Conservation (phyloP, 2,329 filamentous ascomycete genomes). For the Penicillium polonicum region DNA sequence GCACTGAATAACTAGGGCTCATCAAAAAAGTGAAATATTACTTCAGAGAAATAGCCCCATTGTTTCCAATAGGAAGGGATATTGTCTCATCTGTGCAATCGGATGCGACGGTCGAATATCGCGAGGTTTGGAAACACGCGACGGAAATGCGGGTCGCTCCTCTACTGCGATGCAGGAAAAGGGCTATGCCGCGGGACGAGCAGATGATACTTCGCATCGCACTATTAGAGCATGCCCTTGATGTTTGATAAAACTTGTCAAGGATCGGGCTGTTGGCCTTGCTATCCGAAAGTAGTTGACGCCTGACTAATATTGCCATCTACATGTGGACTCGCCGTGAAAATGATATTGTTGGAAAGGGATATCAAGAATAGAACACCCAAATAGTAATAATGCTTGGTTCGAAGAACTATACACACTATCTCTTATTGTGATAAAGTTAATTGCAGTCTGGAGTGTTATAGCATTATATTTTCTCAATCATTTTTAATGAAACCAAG, state of each 20-base stretch:
- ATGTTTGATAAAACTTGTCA: neutral
- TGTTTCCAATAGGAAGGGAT: conserved; percentile 30
- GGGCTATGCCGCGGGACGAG: neutral
- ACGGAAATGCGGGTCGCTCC: neutral
- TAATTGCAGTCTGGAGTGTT: too few relatives aligned
- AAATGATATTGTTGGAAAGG: neutral
- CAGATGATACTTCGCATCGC: conserved; percentile 27
- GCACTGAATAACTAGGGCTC: neutral
- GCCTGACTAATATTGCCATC: neutral
- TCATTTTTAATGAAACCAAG: neutral
- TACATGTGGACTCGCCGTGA: too few relatives aligned
- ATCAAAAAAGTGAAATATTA: conserved; percentile 3
- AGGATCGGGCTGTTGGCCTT: neutral
- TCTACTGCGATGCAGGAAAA: neutral
- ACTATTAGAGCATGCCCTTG: conserved; percentile 10
- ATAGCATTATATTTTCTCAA: neutral
- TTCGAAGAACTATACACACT: neutral
- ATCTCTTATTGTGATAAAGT: neutral
- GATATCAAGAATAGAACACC: neutral
- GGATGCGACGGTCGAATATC: conserved; percentile 7
- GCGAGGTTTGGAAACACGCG: neutral
- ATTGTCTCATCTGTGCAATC: conserved; percentile 24
- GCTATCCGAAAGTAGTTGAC: neutral
- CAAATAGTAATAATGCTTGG: neutral
- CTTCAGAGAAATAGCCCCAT: conserved; percentile 31